phyloP scores from a whole-genome alignment of 2,329 filamentous ascomycete species.

The Curvularia verruculosa region DNA sequence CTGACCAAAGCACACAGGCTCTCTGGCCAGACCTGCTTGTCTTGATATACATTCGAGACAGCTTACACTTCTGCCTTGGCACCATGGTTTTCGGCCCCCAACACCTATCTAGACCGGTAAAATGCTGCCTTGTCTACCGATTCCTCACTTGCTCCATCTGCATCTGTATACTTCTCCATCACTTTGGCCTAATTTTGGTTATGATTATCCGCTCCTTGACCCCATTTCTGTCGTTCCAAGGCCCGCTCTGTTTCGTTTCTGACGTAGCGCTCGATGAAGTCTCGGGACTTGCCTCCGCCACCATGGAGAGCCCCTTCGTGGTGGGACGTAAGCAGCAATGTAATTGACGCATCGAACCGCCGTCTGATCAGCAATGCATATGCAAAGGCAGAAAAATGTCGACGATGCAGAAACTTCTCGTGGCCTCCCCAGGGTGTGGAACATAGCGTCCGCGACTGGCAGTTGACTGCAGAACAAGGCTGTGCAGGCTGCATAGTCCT shows the following conservation, averaged over 20 bases:
- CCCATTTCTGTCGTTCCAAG: background rate
- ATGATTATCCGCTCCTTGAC: background rate
- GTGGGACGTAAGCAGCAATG: background rate
- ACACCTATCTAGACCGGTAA: no score
- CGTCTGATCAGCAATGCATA: constrained; percentile 5
- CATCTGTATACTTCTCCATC: background rate
- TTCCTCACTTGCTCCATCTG: background rate
- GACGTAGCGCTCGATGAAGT: background rate
- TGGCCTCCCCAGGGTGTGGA: background rate
- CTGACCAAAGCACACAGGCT: background rate
- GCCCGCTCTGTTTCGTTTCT: background rate
- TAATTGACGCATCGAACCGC: background rate
- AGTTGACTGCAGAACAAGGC: background rate
- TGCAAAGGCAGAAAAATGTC: constrained; percentile 3
- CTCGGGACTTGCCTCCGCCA: no score
- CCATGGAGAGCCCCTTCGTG: constrained; percentile 7
- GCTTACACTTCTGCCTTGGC: background rate
- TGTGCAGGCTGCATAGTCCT: constrained; percentile 12
- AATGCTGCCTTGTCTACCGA: background rate
- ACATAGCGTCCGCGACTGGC: no score
- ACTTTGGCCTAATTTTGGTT: background rate
- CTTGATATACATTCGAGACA: background rate
- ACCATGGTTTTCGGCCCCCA: background rate
- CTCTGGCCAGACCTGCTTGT: background rate
- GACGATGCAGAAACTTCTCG: background rate